Conservation (phyloP, 148 eudicot genomes). For the Fagopyrum homotropicum region DNA sequence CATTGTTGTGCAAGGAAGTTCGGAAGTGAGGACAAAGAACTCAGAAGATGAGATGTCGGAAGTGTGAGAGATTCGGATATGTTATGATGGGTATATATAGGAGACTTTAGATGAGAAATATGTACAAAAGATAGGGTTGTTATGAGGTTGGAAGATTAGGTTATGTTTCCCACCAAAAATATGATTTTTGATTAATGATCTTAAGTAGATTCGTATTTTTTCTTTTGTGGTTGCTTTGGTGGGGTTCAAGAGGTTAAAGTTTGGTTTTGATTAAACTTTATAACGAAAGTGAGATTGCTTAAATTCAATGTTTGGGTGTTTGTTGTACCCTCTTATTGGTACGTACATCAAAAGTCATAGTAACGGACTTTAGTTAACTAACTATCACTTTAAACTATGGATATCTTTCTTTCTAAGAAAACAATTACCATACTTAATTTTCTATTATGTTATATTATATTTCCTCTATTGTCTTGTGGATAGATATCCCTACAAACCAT, state of each 20-base stretch:
- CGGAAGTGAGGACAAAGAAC: not conserved
- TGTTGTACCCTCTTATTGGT: not conserved
- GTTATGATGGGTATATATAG: conserved; percentile 2
- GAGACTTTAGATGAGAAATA: not conserved
- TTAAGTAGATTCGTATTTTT: not conserved
- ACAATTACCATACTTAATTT: no score
- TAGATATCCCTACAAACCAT: no score
- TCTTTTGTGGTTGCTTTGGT: not conserved
- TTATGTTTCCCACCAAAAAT: conserved; percentile 4
- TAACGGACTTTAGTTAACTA: not conserved
- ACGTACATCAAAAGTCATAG: not conserved
- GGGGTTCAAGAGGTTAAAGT: not conserved
- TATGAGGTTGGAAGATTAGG: conserved; percentile 12
- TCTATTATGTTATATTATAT: no score
- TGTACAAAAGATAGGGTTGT: not conserved
- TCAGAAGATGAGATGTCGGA: no score
- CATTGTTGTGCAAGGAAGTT: not conserved
- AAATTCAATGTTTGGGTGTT: not conserved
- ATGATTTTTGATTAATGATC: not conserved
- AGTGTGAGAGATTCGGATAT: not conserved
- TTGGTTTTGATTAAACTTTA: not conserved
- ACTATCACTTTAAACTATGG: no score
- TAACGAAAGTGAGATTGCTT: not conserved
- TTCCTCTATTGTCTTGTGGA: no score
- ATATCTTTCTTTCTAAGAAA: no score